phyloP scores from a whole-genome alignment of 2,329 filamentous ascomycete species.

The Colletotrichum noveboracense region DNA sequence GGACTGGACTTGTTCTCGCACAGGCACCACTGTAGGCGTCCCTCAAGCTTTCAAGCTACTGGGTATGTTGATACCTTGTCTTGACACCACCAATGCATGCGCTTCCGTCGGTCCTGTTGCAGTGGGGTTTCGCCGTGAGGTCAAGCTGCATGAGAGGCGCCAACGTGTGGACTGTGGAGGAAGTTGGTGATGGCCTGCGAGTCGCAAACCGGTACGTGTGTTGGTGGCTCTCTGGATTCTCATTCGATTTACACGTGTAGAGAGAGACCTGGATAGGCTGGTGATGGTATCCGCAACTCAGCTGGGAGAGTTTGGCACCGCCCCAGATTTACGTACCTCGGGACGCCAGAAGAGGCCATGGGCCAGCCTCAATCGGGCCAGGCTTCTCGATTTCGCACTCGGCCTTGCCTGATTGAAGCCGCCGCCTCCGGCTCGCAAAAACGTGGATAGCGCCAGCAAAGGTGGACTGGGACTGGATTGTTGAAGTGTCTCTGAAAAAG shows the following conservation, averaged over 20 bases:
- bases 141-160: neutral
- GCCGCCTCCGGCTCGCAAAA: neutral
- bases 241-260: neutral
- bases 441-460: neutral
- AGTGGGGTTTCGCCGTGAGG: slow-evolving; percentile 1
- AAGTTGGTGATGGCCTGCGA: neutral
- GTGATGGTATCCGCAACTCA: neutral
- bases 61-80: neutral
- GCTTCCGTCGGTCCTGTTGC: neutral
- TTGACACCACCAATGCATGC: neutral
- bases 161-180: neutral
- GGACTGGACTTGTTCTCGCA: neutral
- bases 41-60: neutral
- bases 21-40: neutral
- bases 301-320: slow-evolving; percentile 10
- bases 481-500: neutral
- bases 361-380: neutral
- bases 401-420: neutral
- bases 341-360: neutral
- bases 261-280: neutral
- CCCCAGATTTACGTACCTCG: neutral
- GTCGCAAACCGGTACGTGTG: neutral
- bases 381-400: neutral
- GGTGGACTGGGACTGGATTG: neutral
- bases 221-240: neutral